Evolutionary conservation across 495 filamentous ascomycete genomes (phyloP).

Genomic region (Cudoniella acicularis): DNA sequence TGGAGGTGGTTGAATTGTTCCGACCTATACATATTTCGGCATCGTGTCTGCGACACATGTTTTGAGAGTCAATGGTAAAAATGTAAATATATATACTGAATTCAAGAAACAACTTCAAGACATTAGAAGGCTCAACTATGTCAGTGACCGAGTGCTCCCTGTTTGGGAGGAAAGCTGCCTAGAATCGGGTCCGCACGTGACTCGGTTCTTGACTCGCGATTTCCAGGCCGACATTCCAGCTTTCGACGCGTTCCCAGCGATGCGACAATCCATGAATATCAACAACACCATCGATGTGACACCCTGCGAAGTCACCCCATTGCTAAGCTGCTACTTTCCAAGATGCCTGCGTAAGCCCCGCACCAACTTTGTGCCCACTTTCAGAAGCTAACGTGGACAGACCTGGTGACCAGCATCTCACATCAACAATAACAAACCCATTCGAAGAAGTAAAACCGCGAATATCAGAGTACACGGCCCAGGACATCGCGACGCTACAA

Average conservation of each 20-base stretch:
- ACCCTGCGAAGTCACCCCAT: background rate
- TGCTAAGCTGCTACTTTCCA: constrained; percentile 8
- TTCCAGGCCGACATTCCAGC: too few relatives aligned
- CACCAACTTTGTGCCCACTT: background rate
- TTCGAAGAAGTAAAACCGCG: constrained; percentile 67
- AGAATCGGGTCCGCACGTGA: too few relatives aligned
- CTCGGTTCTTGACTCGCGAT: too few relatives aligned
- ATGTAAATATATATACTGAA: too few relatives aligned
- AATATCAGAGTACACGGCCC: constrained; percentile 77
- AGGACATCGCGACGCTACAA: constrained; percentile 85
- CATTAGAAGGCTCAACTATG: too few relatives aligned
- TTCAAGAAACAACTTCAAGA: too few relatives aligned
- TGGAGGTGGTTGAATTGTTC: background rate
- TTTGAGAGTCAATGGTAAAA: too few relatives aligned
- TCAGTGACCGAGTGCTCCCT: too few relatives aligned
- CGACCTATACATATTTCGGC: background rate
- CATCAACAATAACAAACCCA: constrained; percentile 58
- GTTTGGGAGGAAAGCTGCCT: too few relatives aligned
- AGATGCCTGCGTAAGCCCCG: constrained; percentile 31
- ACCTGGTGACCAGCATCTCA: constrained; percentile 74
- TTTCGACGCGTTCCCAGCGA: background rate
- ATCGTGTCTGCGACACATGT: background rate
- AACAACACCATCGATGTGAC: constrained; percentile 14
- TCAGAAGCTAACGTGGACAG: constrained; percentile 28
- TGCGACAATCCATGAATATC: constrained; percentile 8